Evolutionary conservation across 2,329 filamentous ascomycete species (phyloP).

Genomic region (Colletotrichum orchidophilum): DNA sequence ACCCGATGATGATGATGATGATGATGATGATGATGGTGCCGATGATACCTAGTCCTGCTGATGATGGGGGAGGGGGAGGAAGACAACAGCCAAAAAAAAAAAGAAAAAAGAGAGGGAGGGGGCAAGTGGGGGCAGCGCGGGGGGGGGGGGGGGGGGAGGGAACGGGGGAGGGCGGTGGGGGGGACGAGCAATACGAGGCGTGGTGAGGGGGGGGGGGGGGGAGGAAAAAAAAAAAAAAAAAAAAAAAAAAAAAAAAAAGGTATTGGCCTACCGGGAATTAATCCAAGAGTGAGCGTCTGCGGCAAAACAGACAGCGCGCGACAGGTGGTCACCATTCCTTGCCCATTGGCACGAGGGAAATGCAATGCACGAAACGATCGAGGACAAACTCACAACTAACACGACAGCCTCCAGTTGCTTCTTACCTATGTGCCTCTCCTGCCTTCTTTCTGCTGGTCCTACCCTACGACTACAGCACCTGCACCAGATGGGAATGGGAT

Average conservation of each 20-base stretch:
- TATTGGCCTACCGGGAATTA: neutral
- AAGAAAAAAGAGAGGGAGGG: too few relatives aligned
- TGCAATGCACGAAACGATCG: neutral
- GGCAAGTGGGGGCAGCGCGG: too few relatives aligned
- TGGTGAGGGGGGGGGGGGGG: too few relatives aligned
- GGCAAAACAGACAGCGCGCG: neutral
- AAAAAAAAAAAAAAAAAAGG: too few relatives aligned
- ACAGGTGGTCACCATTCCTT: neutral
- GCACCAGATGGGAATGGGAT: conserved; percentile 17
- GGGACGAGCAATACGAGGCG: too few relatives aligned
- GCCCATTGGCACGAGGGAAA: neutral
- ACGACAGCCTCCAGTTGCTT: neutral
- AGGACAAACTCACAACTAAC: neutral
- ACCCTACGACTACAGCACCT: neutral
- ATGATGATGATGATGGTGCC: neutral
- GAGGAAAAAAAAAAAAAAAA: too few relatives aligned
- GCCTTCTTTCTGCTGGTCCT: neutral
- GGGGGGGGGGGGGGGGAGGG: too few relatives aligned
- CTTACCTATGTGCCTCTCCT: neutral
- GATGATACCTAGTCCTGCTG: too few relatives aligned
- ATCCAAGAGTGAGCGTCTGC: neutral
- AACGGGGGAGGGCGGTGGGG: too few relatives aligned
- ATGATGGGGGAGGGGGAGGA: too few relatives aligned
- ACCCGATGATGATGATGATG: neutral
- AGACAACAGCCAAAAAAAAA: too few relatives aligned